Conservation (phyloP, 2,329 filamentous ascomycete species). For the Alternaria triticimaculans region DNA sequence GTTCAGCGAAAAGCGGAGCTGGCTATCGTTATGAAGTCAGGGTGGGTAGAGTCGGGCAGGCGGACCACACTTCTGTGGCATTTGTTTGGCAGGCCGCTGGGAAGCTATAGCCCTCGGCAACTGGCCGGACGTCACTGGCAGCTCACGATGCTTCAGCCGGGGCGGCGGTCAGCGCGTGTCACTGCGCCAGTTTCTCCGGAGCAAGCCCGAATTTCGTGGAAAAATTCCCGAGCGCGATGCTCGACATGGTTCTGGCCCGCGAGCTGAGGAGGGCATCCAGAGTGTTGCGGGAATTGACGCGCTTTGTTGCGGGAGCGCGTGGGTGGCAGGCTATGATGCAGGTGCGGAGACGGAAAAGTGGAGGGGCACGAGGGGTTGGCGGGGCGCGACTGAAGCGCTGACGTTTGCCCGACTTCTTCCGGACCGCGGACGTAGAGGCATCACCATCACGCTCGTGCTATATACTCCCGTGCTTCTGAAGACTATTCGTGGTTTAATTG, state of each 20-base stretch:
- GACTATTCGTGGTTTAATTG: neutral
- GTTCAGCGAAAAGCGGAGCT: constrained; percentile 22
- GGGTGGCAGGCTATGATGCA: constrained; percentile 23
- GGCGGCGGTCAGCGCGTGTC: constrained; percentile 9
- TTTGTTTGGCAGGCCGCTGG: constrained; percentile 34
- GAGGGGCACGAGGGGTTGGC: constrained; percentile 31
- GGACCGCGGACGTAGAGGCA: constrained; percentile 31
- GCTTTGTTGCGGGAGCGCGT: constrained; percentile 35
- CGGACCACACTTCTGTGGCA: constrained; percentile 42
- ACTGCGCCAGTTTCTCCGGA: constrained; percentile 11
- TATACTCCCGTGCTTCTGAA: neutral
- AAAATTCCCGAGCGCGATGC: neutral
- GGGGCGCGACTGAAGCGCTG: constrained; percentile 6
- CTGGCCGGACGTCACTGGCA: constrained; percentile 25
- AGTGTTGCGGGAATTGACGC: constrained; percentile 14
- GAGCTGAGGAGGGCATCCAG: neutral
- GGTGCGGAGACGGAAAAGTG: constrained; percentile 25
- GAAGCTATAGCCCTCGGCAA: constrained; percentile 41
- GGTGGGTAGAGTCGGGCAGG: constrained; percentile 49
- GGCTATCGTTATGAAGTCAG: constrained; percentile 38
- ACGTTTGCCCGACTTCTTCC: constrained; percentile 35
- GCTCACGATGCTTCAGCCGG: constrained; percentile 33
- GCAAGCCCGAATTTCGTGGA: constrained; percentile 8
- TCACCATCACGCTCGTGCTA: constrained; percentile 2
- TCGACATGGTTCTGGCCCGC: constrained; percentile 5